Conservation (phyloP, 2,329 filamentous ascomycete genomes). For the Aureobasidium vineae region DNA sequence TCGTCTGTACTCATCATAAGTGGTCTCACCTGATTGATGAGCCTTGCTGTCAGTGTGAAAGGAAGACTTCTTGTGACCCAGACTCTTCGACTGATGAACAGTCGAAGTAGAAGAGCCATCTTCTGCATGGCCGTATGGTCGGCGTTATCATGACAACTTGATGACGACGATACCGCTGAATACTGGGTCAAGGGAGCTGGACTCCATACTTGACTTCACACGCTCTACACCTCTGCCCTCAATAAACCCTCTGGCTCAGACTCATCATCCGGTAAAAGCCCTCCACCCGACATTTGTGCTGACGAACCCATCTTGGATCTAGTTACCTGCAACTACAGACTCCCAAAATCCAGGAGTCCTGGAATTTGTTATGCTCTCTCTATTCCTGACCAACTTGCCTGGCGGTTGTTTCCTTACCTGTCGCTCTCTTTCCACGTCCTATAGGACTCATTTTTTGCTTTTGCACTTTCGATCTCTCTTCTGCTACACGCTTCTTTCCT, state of each 20-base stretch:
- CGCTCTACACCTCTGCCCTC: neutral
- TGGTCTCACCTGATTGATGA: neutral
- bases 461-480: neutral
- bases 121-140: neutral
- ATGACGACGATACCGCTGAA: neutral
- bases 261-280: neutral
- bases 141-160: neutral
- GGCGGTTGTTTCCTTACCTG: neutral
- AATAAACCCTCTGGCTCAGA: neutral
- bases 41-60: neutral
- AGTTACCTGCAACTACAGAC: neutral
- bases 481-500: neutral
- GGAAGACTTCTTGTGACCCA: neutral
- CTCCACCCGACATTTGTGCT: neutral
- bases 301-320: neutral
- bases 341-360: neutral
- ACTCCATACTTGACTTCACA: neutral
- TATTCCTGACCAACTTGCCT: neutral
- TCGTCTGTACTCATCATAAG: neutral
- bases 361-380: neutral
- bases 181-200: neutral
- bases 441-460: neutral
- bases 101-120: neutral
- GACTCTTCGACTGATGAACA: neutral
- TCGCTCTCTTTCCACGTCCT: neutral